A percentile compares a stretch with the other conserved stretches of the same genome.
These are phyloP conservation scores for Diaporthe sp. DNA, from an alignment of 2,329 filamentous ascomycete species.

Conservation along the genomic window DNA sequence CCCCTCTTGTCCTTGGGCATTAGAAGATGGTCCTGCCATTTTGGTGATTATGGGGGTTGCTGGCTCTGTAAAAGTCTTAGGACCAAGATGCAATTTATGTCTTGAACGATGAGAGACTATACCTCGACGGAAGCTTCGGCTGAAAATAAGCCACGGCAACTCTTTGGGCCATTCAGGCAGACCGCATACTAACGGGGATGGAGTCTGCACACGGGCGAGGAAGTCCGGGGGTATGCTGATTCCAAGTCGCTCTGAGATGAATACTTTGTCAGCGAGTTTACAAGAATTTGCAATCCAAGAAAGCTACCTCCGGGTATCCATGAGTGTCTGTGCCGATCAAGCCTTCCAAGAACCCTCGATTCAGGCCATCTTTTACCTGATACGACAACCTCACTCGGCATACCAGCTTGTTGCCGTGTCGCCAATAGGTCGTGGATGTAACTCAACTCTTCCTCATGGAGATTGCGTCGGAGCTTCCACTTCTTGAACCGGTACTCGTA, in stretches of 20 bases:
- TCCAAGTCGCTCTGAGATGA: background rate
- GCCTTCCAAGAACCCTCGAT: background rate
- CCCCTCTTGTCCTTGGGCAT: too few species aligned
- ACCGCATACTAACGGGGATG: background rate
- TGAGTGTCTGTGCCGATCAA: background rate
- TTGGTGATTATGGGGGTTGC: too few species aligned
- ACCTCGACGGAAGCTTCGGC: background rate
- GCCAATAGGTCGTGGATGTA: background rate
- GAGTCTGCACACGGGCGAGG: slow-evolving; percentile 10
- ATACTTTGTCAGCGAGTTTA: accelerated
- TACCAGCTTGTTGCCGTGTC: too few species aligned
- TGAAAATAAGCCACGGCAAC: slow-evolving; percentile 11
- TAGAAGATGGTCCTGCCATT: background rate
- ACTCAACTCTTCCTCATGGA: background rate
- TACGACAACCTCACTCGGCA: background rate
- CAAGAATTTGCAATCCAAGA: accelerated
- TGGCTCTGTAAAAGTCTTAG: background rate
- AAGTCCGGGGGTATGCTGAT: background rate
- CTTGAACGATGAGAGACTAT: background rate
- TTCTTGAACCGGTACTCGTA: slow-evolving; percentile 21
- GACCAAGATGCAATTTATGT: too few species aligned
- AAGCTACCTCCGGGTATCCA: background rate
- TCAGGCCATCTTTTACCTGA: background rate
- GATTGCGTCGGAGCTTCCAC: background rate
- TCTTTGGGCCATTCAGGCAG: background rate